phyloP scores from a whole-genome alignment of 345 rosid genomes.

The Stellera chamaejasme region DNA sequence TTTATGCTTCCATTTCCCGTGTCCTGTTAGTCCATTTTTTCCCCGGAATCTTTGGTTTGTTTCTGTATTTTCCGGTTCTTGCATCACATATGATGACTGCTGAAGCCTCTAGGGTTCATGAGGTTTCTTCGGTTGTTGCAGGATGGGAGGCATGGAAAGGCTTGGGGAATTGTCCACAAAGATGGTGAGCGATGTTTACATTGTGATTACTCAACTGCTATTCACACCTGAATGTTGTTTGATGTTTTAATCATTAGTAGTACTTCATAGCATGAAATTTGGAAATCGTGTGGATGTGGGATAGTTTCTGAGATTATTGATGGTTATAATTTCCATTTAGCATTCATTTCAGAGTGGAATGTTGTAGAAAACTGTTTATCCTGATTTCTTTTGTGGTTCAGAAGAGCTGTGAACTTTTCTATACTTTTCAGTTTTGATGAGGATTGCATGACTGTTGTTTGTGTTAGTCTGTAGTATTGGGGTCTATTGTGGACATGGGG shows the following conservation, averaged over 20 bases:
- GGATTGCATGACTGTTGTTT: too few species aligned
- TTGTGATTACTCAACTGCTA: neutral
- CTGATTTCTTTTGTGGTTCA: neutral
- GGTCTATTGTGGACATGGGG: too few species aligned
- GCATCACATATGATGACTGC: neutral
- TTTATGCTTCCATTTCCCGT: neutral
- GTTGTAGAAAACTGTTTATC: too few species aligned
- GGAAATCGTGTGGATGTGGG: too few species aligned
- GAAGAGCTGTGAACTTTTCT: too few species aligned
- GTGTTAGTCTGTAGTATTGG: too few species aligned
- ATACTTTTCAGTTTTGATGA: too few species aligned
- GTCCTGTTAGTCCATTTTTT: conserved; percentile 2
- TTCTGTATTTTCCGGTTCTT: neutral
- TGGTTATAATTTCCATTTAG: too few species aligned
- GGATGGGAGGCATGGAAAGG: conserved; percentile 95
- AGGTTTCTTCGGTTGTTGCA: conserved; percentile 31
- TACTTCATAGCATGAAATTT: neutral
- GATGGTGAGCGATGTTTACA: conserved; percentile 48
- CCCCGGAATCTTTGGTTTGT: neutral
- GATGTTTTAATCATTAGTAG: neutral
- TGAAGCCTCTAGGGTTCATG: conserved; percentile 14
- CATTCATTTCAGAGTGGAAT: too few species aligned
- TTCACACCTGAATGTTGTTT: too few species aligned
- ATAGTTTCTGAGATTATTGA: too few species aligned
- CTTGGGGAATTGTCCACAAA: conserved; percentile 91